Base-by-base conservation (phyloP, 2,329 filamentous ascomycete species). In the Teratosphaeria zuluensis region DNA sequence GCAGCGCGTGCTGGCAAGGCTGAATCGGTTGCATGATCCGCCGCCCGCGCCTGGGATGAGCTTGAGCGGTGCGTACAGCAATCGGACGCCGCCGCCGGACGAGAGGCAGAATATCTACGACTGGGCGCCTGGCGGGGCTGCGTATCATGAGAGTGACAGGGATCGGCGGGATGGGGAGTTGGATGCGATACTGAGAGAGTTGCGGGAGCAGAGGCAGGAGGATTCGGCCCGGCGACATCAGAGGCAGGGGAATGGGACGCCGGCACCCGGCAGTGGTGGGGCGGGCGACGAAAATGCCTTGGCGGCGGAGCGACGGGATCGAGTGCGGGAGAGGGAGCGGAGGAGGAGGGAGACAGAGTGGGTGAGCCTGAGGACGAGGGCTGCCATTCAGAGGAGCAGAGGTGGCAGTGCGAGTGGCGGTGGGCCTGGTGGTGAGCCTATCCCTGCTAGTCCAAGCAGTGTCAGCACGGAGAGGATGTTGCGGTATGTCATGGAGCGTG, bases 71-170 rank as follows among this genome's bases (percentile, higher is more conserved):
- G 77, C 79, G 51, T 84, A 84, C 65, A 78, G 82, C 59, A 77
- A 80, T 62, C 78, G 78, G 55, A 74, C 79, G 8, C 79, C 70
- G 30, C 68, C 67, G n/a, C 68, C 82, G 19, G 77, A 76, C 14
- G 42, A 48, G 64, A 71, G 77, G 61, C 81, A 83, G 64, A 78
- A 74, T 57, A 72, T 84, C 51, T 84, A 85, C 70, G 82, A 84
- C 68, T 85, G 83, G 83, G 81, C 81, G 35, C 82, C 82, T 9
- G 32, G 32, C 46, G 31, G 21, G 14, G 32, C 52, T 1, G 52
- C 28, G 19, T 53, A 53, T 21, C 52, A 35, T 53, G 52, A 35
- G 38, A 19, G 30, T 19, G 42, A 48, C 19, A n/a, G 42, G 19
- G 42, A 48, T 19, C n/a, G 42, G 42, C 42, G 42, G 51, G 28